Base-by-base conservation (phyloP, 2,329 filamentous ascomycete genomes). In the Arthrobotrys sinensis region DNA sequence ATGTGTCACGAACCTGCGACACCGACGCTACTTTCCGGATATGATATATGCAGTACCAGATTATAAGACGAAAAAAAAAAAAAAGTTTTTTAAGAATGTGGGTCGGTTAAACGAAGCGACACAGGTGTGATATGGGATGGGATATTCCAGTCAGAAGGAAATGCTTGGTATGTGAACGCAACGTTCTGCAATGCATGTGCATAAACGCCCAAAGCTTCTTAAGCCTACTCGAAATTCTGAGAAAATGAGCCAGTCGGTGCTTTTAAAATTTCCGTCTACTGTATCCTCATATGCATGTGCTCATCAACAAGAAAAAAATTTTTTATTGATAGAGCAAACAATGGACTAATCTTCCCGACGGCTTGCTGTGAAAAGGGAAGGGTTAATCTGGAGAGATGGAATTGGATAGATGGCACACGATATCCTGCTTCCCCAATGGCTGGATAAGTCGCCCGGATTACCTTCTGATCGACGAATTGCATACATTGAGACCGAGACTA, bases 141-240 rank as follows among this genome's bases (percentile, higher is more conserved):
- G 32, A 60, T 63, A 65, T 72, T 65, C 62, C 55, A 60, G 55
- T 43, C 19, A 60, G 55, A 16, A 60, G 55, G 36, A 60, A 60
- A 60, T 36, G 36, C 55, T 60, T 60, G 55, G 55, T 60, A 60
- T 60, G 55, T 60, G 55, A 60, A 60, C 36, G 24, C 28, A 60
- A 43, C 36, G 55, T 28, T 43, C 36, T 40, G 36, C 16, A 28
- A 60, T 60, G 55, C 55, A 60, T 60, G 55, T 60, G 55, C 55
- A 60, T 60, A 60, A 60, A 60, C 55, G 55, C 55, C 36, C 55
- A 40, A 40, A 60, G 8, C 55, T 43, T 60, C 36, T 40, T 19
- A 38, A 60, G 7, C 53, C 40, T 60, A 36, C 34, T 60, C n/a
- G 34, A 60, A 24, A 12, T 40, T 60, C 36, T 60, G 53, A 43